A percentile compares a stretch with the other conserved stretches of the same genome.
phyloP scores from a whole-genome alignment of 2,329 filamentous ascomycete genomes.

The Plenodomus biglobosus region DNA sequence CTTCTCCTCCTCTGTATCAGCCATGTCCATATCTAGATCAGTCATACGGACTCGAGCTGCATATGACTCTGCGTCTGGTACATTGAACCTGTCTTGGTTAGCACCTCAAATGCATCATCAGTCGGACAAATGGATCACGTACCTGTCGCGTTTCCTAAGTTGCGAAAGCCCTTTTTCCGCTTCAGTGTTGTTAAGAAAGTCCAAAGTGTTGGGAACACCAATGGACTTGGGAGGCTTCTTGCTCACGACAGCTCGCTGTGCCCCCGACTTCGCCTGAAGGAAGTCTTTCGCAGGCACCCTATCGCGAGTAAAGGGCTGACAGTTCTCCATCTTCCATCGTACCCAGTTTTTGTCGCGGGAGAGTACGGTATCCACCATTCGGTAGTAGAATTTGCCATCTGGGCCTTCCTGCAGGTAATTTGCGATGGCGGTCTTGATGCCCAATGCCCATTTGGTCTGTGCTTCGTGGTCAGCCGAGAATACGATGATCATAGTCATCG shows the following conservation, averaged over 20 bases:
- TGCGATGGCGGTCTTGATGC: constrained; percentile 77
- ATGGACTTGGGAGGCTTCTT: constrained; percentile 64
- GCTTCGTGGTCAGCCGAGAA: constrained; percentile 39
- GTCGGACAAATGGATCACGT: constrained; percentile 36
- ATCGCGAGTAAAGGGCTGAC: constrained; percentile 78
- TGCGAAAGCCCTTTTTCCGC: constrained; percentile 65
- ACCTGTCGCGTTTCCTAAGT: constrained; percentile 65
- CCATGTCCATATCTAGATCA: constrained; percentile 85
- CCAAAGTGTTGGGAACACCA: constrained; percentile 36
- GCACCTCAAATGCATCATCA: constrained; percentile 12
- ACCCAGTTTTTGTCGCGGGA: constrained; percentile 98
- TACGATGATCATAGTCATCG: constrained; percentile 27
- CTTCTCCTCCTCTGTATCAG: constrained; percentile 64
- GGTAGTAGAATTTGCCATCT: constrained; percentile 90
- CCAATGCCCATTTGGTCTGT: constrained; percentile 78
- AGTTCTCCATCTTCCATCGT: constrained; percentile 95
- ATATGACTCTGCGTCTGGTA: constrained; percentile 71
- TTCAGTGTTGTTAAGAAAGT: constrained; percentile 72
- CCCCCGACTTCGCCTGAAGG: constrained; percentile 66
- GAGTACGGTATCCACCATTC: constrained; percentile 95
- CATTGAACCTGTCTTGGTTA: constrained; percentile 58
- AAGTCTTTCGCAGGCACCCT: constrained; percentile 71
- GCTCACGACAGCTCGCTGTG: constrained; percentile 66
- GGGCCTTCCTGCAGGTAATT: constrained; percentile 77
- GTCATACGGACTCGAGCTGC: constrained; percentile 73